Conservation (phyloP, 176 grass and related monocot species). For the Hsuehochloa calcarea region DNA sequence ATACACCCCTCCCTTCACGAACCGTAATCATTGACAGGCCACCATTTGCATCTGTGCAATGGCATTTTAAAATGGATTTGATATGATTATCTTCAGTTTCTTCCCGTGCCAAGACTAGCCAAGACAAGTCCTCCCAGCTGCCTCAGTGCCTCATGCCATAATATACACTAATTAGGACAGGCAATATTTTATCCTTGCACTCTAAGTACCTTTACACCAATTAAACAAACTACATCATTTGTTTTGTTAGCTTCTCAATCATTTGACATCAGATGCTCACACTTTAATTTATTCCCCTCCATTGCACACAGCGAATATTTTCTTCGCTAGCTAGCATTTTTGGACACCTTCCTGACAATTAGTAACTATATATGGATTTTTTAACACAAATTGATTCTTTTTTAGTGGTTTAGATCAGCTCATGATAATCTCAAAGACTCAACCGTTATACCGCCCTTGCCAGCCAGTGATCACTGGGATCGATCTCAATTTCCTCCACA, state of each 20-base stretch:
- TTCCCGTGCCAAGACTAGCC: slow-evolving; percentile 28
- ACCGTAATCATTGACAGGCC: slow-evolving; percentile 35
- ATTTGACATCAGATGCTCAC: slow-evolving; percentile 52
- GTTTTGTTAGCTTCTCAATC: slow-evolving; percentile 56
- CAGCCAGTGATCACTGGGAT: neutral
- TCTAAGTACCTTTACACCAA: slow-evolving; percentile 20
- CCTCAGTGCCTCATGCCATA: slow-evolving; percentile 30
- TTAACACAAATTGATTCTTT: neutral
- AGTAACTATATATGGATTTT: neutral
- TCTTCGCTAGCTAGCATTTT: slow-evolving; percentile 21
- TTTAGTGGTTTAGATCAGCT: neutral
- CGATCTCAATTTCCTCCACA: neutral
- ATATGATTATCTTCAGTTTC: slow-evolving; percentile 34
- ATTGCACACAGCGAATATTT: slow-evolving; percentile 25
- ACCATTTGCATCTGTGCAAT: slow-evolving; percentile 29
- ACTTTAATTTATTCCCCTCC: slow-evolving; percentile 31
- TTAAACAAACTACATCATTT: slow-evolving; percentile 52
- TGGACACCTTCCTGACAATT: neutral
- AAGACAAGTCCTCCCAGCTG: slow-evolving; percentile 20
- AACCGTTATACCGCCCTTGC: neutral
- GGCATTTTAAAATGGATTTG: slow-evolving; percentile 36
- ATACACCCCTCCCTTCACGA: neutral
- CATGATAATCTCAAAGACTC: neutral
- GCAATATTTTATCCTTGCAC: slow-evolving; percentile 33
- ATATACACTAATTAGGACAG: slow-evolving; percentile 43